Evolutionary conservation across 2,329 filamentous ascomycete species (phyloP), one percentile per base, ranked within the genome.

Genomic region (Aspergillus sp.): DNA sequence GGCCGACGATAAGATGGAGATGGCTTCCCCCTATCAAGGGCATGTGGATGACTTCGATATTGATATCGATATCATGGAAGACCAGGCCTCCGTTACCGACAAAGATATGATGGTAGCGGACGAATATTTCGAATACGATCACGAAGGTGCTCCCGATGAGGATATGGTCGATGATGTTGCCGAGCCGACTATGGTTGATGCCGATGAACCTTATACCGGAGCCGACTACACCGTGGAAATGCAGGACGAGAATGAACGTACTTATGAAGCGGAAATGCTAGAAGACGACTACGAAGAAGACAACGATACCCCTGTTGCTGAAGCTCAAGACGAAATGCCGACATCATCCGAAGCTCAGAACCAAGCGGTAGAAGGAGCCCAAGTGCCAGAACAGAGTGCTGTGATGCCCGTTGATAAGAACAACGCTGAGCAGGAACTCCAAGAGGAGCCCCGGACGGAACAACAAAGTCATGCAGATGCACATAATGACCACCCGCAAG

Each of bases 21-120:
- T 79, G 75, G 72, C 73, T 10, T 76, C 74, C 43, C 75, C 75
- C 32, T 76, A 76, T 45, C 69, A 76, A 30, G 74, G 73, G 4
- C 73, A 76, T 57, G 78, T 78, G 53, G 83, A 85, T 66, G 80
- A 80, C 78, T 88, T 69, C 78, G 83, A 68, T 78, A 85, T 89
- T 62, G 86, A 89, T 65, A 79, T 88, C 62, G 85, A 87, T 65
- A 71, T 82, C 61, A 75, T 78, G 68, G 72, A 88, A 61, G 83
- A 87, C 65, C 82, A 87, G 65, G 79, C 81, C 60, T 85, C 86
- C 56, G 78, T 85, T 52, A 81, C 85, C 66, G 87, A 89, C 65
- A 76, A 78, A 58, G 73, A 75, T 48, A 74, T 78, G 70, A 77
- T 76, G 60, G 76, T 78, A 43, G 71, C 73, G 49, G 73, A 80